Evolutionary conservation across 2,329 filamentous ascomycete species (phyloP).

Genomic region (Colletotrichum cordylinicola): DNA sequence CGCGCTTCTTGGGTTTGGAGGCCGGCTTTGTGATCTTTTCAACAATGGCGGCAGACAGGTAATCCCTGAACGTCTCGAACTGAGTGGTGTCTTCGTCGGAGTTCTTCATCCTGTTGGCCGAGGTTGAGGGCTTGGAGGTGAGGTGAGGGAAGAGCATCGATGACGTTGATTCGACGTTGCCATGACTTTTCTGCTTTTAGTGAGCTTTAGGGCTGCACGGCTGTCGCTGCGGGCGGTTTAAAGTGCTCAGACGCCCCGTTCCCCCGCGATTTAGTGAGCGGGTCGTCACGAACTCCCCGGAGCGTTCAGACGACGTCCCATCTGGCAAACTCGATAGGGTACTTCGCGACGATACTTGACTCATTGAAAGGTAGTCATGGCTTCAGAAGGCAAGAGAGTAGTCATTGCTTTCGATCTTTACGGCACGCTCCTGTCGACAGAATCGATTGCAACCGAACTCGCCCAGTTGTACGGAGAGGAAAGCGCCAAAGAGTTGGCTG

Average conservation of each 20-base stretch:
- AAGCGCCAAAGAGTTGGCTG: conserved; percentile 61
- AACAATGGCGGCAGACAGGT: conserved; percentile 72
- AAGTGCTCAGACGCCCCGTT: not conserved
- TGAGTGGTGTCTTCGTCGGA: conserved; percentile 8
- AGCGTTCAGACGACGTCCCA: not conserved
- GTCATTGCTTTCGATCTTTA: conserved; percentile 78
- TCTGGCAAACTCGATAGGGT: not conserved
- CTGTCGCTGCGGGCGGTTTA: not conserved
- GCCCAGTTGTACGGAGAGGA: conserved; percentile 62
- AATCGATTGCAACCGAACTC: conserved; percentile 68
- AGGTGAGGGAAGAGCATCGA: not conserved
- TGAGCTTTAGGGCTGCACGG: not conserved
- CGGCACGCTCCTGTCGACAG: conserved; percentile 75
- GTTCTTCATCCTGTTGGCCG: conserved; percentile 52
- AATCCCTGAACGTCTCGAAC: conserved; percentile 72
- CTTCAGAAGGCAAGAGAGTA: conserved; percentile 29
- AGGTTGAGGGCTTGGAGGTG: conserved; percentile 14
- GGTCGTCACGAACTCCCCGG: not conserved
- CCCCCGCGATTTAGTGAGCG: not conserved
- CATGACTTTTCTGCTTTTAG: not conserved
- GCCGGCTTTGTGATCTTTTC: conserved; percentile 56
- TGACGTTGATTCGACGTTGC: conserved; percentile 5
- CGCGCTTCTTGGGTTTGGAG: conserved; percentile 51
- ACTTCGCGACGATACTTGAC: not conserved
- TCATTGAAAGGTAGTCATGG: not conserved